Conservation (phyloP, 2,329 filamentous ascomycete species). For the Chaetomium sp. region DNA sequence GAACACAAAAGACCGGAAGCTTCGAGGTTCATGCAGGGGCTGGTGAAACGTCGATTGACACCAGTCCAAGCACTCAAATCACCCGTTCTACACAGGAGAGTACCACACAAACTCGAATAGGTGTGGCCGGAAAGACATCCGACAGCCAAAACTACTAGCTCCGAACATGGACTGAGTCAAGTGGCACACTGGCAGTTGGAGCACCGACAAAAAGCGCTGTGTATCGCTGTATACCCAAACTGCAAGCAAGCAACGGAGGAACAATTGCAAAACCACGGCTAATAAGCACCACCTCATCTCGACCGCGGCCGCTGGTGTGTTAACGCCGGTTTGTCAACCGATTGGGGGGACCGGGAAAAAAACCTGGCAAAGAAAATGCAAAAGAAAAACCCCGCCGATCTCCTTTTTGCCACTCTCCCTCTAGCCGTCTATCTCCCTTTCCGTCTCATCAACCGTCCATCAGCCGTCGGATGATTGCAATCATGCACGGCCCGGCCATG, state of each 20-base stretch:
- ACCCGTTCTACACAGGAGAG: too few relatives aligned
- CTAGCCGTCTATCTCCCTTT: background rate
- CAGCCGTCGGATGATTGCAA: background rate
- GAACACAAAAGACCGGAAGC: background rate
- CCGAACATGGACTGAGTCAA: background rate
- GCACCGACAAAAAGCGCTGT: background rate
- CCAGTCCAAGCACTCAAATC: background rate
- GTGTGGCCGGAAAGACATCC: background rate
- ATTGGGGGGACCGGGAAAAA: background rate
- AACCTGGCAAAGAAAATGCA: background rate
- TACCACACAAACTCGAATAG: background rate
- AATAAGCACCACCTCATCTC: background rate
- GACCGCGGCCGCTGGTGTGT: background rate
- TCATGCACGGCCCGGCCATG: background rate
- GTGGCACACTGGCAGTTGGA: background rate
- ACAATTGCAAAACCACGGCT: conserved; percentile 5
- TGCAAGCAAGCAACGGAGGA: background rate
- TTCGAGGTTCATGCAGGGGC: background rate
- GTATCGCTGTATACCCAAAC: background rate
- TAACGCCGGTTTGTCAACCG: background rate
- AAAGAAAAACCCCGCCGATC: background rate
- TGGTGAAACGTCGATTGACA: background rate
- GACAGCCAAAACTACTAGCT: background rate
- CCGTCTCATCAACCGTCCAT: background rate
- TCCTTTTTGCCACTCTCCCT: background rate